A percentile compares a stretch with the other conserved stretches of the same genome.
phyloP scores from a whole-genome alignment of 345 rosid species.

The Eucalyptus sp. region DNA sequence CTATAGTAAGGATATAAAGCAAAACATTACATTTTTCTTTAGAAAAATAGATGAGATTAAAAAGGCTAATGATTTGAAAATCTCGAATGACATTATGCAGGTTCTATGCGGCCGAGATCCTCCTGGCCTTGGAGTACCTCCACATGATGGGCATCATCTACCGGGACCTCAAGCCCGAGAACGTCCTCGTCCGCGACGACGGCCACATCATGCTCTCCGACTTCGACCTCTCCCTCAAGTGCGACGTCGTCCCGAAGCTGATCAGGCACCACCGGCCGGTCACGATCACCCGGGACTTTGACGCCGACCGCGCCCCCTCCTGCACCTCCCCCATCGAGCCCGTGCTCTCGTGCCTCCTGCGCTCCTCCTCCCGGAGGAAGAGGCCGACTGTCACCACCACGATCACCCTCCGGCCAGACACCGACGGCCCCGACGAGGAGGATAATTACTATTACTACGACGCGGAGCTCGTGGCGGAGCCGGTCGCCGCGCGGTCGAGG shows the following conservation, averaged over 20 bases:
- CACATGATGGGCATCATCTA: constrained; percentile 83
- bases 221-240: constrained; percentile 75
- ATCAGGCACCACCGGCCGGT: not conserved
- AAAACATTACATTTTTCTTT: not conserved
- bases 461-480: constrained; percentile 68
- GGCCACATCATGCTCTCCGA: constrained; percentile 77
- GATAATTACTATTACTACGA: not conserved
- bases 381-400: constrained; percentile 15
- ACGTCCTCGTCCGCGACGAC: constrained; percentile 56
- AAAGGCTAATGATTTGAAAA: not conserved
- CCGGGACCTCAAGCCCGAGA: constrained; percentile 66
- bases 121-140: constrained; percentile 55
- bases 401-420: not conserved
- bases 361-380: constrained; percentile 17
- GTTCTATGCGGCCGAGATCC: constrained; percentile 67
- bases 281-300: not conserved
- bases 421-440: not conserved
- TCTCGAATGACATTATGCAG: constrained; percentile 4
- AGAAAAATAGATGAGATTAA: not conserved
- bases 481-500: constrained; percentile 60
- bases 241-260: constrained; percentile 75
- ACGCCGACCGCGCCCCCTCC: constrained; percentile 39
- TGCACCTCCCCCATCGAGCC: constrained; percentile 59
- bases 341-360: constrained; percentile 58
- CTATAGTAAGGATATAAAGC: not conserved